phyloP scores from a whole-genome alignment of 768 basidiomycete species.

The Tremella mesenterica region DNA sequence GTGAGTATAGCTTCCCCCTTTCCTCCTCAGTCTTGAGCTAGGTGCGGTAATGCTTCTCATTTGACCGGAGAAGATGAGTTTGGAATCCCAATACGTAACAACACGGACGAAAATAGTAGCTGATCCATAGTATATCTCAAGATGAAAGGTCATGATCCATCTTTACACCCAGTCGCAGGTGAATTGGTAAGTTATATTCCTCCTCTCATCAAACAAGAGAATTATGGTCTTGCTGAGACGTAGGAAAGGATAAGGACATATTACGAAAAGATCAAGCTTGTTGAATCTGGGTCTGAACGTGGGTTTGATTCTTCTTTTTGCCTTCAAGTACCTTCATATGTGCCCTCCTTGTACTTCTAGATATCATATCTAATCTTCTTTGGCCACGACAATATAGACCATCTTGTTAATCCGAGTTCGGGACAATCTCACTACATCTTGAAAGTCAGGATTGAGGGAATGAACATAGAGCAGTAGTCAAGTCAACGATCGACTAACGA shows the following conservation, averaged over 20 bases:
- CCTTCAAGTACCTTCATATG: neutral
- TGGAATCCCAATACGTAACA: neutral
- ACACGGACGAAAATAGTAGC: neutral
- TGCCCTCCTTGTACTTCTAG: neutral
- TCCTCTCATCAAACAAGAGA: neutral
- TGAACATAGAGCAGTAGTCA: too few species aligned
- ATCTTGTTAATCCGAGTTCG: neutral
- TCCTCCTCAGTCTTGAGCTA: too few species aligned
- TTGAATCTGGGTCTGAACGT: conserved; percentile 37
- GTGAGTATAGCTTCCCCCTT: conserved; percentile 22
- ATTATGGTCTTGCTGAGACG: neutral
- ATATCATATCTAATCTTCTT: neutral
- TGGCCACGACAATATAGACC: neutral
- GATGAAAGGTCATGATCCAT: conserved; percentile 41
- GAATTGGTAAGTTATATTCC: conserved; percentile 32
- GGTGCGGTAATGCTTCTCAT: too few species aligned
- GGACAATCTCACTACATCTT: too few species aligned
- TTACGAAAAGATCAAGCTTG: conserved; percentile 36
- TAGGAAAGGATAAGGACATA: conserved; percentile 42
- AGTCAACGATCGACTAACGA: neutral
- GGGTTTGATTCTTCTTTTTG: conserved; percentile 5
- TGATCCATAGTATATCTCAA: conserved; percentile 36
- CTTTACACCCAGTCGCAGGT: conserved; percentile 36
- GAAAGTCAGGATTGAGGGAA: too few species aligned
- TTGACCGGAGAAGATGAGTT: too few species aligned